Percentiles rank a stretch among this genome's conserved stretches.
phyloP scores from a whole-genome alignment of 2,329 filamentous ascomycete genomes.

The Apiospora arundinis region DNA sequence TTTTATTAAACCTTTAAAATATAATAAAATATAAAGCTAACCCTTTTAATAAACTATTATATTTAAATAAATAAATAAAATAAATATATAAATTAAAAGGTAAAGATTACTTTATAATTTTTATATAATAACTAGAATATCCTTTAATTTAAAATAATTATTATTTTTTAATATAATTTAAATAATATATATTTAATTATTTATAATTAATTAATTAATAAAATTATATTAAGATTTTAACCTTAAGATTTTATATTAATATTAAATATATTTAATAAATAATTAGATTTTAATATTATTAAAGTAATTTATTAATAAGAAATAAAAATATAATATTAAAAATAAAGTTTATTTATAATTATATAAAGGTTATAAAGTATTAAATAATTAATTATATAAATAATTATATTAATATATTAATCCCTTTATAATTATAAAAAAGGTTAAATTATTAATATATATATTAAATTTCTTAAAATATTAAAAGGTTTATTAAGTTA shows the following conservation, averaged over 20 bases:
- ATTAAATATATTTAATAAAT: neutral
- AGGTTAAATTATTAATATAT: too few species aligned
- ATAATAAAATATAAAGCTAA: neutral
- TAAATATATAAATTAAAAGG: neutral
- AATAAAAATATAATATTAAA: too few species aligned
- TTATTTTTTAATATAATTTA: neutral
- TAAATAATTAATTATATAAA: too few species aligned
- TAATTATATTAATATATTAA: too few species aligned
- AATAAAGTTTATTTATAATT: too few species aligned
- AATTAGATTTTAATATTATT: neutral
- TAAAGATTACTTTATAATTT: neutral
- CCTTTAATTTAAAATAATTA: neutral
- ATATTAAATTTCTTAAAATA: too few species aligned
- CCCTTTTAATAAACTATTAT: neutral
- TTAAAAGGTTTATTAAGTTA: too few species aligned
- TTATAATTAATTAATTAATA: neutral
- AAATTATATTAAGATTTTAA: neutral
- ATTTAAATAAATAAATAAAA: neutral
- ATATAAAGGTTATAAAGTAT: too few species aligned
- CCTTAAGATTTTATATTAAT: neutral
- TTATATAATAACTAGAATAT: neutral
- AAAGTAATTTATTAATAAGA: neutral
- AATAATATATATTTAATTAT: neutral
- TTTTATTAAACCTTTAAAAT: neutral
- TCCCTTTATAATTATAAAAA: too few species aligned